Evolutionary conservation across 768 basidiomycete genomes (phyloP).

Genomic region (Boletales sp.): DNA sequence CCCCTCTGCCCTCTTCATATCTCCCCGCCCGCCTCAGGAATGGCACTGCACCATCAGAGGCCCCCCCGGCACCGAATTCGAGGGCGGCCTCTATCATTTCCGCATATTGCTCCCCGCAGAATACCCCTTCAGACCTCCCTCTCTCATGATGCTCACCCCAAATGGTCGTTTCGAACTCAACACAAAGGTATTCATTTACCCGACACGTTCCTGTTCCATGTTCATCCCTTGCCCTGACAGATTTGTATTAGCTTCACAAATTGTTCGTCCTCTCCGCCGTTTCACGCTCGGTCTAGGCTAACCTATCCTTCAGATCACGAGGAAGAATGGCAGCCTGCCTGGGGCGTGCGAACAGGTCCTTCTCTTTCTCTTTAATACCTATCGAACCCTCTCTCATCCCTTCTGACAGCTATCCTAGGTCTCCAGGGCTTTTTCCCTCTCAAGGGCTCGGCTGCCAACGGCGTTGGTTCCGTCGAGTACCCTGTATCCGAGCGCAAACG

Average conservation of each 20-base stretch:
- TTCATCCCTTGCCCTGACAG: slow-evolving; percentile 35
- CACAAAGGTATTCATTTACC: slow-evolving; percentile 66
- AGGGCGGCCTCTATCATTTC: slow-evolving; percentile 95
- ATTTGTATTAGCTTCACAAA: slow-evolving; percentile 93
- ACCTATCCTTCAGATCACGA: slow-evolving; percentile 67
- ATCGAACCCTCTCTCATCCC: slow-evolving; percentile 8
- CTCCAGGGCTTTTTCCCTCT: slow-evolving; percentile 88
- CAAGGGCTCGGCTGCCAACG: slow-evolving; percentile 82
- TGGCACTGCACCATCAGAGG: slow-evolving; percentile 99
- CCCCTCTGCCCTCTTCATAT: slow-evolving; percentile 19
- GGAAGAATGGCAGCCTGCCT: slow-evolving; percentile 97
- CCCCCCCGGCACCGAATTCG: slow-evolving; percentile 82
- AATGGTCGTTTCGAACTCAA: slow-evolving; percentile 97
- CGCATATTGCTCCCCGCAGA: slow-evolving; percentile 86
- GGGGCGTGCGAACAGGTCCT: slow-evolving; percentile 93
- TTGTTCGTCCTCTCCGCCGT: slow-evolving; percentile 49
- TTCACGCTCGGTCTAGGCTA: slow-evolving; percentile 28
- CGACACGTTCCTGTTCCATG: slow-evolving; percentile 12
- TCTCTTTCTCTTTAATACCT: slow-evolving; percentile 11
- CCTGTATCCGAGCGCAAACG: slow-evolving; percentile 73
- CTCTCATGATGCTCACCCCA: slow-evolving; percentile 93
- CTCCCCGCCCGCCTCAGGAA: slow-evolving; percentile 40
- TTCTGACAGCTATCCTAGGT: slow-evolving; percentile 68
- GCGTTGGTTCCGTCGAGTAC: slow-evolving; percentile 85
- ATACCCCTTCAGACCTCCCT: slow-evolving; percentile 96